A percentile compares a stretch with the other conserved stretches of the same genome.
Conservation (phyloP, 164 flowering plant genomes). For the Vitis rupestris region DNA sequence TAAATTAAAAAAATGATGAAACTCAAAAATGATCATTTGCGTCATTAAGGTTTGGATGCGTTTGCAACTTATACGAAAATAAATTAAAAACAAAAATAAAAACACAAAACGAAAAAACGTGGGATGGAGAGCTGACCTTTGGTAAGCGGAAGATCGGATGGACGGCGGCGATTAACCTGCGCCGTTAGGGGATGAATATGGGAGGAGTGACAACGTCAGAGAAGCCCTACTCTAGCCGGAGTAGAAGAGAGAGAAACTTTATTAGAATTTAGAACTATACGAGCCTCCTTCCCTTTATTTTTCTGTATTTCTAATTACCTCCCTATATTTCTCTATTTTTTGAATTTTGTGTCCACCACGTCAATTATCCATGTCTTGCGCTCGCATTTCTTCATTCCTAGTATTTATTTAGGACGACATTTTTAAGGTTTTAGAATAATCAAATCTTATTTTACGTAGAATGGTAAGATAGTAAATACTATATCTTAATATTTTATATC, state of each 20-base stretch:
- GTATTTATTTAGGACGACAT: too few species aligned
- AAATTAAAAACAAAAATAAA: background rate
- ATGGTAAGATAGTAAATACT: too few species aligned
- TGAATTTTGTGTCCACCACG: too few species aligned
- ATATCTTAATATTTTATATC: too few species aligned
- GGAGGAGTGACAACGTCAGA: background rate
- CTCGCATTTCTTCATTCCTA: too few species aligned
- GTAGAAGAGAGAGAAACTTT: conserved; percentile 3
- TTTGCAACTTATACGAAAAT: background rate
- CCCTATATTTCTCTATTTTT: background rate
- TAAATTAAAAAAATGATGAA: background rate
- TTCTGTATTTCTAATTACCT: background rate
- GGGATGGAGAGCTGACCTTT: conserved; percentile 33
- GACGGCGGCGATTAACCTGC: conserved; percentile 17
- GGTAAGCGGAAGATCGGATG: conserved; percentile 19
- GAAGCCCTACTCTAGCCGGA: conserved; percentile 23
- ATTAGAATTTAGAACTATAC: too few species aligned
- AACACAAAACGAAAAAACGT: background rate
- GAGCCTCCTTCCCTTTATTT: background rate
- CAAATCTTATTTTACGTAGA: too few species aligned
- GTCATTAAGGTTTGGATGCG: conserved; percentile 18
- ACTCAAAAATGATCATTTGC: background rate
- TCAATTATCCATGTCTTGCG: too few species aligned
- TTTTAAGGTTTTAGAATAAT: too few species aligned
- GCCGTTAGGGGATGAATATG: conserved; percentile 17